Evolutionary conservation across 2,329 filamentous ascomycete genomes (phyloP).

Genomic region (Bisporella sp.): DNA sequence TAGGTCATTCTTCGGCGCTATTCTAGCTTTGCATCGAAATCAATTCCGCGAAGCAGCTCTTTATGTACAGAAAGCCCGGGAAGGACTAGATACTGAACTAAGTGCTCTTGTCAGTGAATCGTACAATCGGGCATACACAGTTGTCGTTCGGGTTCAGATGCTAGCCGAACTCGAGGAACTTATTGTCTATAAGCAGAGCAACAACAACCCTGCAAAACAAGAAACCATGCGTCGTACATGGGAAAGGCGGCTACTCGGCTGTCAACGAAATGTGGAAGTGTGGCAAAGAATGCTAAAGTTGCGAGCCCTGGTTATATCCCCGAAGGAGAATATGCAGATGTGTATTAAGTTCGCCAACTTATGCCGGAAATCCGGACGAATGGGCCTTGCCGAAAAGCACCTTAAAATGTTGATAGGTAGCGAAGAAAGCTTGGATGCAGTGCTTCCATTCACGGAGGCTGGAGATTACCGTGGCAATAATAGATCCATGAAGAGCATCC

Average conservation of each 20-base stretch:
- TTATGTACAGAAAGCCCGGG: conserved; percentile 86
- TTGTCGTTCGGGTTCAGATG: conserved; percentile 99
- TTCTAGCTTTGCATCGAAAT: conserved; percentile 89
- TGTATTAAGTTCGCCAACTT: conserved; percentile 99
- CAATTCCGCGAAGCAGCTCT: conserved; percentile 86
- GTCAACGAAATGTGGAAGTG: conserved; percentile 93
- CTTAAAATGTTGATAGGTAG: conserved; percentile 81
- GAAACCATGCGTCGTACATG: conserved; percentile 88
- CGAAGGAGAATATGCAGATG: conserved; percentile 94
- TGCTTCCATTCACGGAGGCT: conserved; percentile 41
- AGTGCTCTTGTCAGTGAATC: conserved; percentile 96
- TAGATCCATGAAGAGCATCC: conserved; percentile 14
- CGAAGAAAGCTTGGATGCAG: conserved; percentile 53
- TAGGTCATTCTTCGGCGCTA: conserved; percentile 94
- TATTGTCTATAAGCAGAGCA: conserved; percentile 91
- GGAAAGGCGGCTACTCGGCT: conserved; percentile 91
- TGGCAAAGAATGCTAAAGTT: conserved; percentile 99
- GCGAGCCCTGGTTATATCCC: conserved; percentile 82
- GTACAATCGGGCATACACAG: conserved; percentile 93
- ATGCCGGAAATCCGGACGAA: conserved; percentile 90
- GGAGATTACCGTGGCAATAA: conserved; percentile 13
- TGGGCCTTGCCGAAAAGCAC: conserved; percentile 92
- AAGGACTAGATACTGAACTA: conserved; percentile 90
- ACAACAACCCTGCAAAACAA: conserved; percentile 73
- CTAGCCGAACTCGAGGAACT: conserved; percentile 97